Evolutionary conservation across 2,329 filamentous ascomycete species (phyloP), one percentile per base, ranked within the genome.

Genomic region (Verruconis gallopava): DNA sequence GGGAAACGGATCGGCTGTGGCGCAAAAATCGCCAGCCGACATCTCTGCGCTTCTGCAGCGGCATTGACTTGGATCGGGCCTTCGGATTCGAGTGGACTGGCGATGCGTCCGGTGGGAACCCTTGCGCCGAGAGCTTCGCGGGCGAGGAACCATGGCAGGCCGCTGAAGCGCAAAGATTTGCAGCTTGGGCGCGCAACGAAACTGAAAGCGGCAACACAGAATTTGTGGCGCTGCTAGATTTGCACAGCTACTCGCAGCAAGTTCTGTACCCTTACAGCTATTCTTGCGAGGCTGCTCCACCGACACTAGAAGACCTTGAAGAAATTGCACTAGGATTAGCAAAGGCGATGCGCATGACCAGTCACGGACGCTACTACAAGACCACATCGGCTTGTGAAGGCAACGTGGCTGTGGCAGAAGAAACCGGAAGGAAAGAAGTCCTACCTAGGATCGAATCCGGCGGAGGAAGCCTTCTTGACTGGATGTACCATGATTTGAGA

Each of bases 171-270:
- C 71, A 72, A 40, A 67, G 72, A 13, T 70, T 96, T 38, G 80
- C 85, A 3, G 69, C 79, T 37, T 98, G 89, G 89, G 84, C 85
- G 1, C 75, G 69, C 52, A 89, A 85, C 54, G 73, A 93, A 58
- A 85, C 80, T 0, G 66, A 72, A 5, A 68, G 76, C 49, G 75
- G 80, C 55, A 78, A 81, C 43, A 77, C 79, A 40, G 70, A 80
- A 13, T 85, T 96, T 50, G 73, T 88, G n/a, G 85, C 81, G 3
- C 80, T 93, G 49, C 57, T 96, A 35, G 91, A 98, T 57, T 69
- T 96, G 19, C 91, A 98, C 61, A 89, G 85, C 2, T 98, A 96
- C 60, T 93, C 85, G 0, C 88, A 98, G 62, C 83, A 95, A 61
- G 80, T 98, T 17, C 70, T 96, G 5, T 95, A 91, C 56, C 91